Percentiles rank a stretch among this genome's conserved stretches.
Conservation (phyloP, 805 yeast genomes). For the Candida insectalens region DNA sequence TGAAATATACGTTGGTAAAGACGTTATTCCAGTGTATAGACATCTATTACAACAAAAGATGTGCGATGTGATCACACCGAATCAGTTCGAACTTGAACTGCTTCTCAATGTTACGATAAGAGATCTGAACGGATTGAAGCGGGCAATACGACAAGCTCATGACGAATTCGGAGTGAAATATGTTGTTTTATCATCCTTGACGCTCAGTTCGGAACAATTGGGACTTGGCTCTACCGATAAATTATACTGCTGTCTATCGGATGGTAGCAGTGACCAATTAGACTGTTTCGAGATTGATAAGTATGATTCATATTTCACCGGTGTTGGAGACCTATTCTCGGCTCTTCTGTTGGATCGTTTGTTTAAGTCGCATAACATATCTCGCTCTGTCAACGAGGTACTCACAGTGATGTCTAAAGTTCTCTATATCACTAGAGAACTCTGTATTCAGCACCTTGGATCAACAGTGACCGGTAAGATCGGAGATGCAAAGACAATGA, state of each 20-base stretch:
- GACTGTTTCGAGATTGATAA: conserved; percentile 42
- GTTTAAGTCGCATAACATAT: conserved; percentile 19
- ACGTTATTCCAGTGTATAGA: conserved; percentile 51
- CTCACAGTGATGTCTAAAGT: conserved; percentile 46
- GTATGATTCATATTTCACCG: conserved; percentile 79
- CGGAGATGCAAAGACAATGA: conserved; percentile 49
- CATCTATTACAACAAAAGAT: conserved; percentile 30
- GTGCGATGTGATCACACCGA: conserved; percentile 79
- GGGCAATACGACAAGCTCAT: conserved; percentile 44
- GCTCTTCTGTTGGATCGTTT: conserved; percentile 65
- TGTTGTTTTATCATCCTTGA: conserved; percentile 60
- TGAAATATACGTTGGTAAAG: conserved; percentile 48
- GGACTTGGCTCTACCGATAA: conserved; percentile 11
- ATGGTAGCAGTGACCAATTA: conserved; percentile 14
- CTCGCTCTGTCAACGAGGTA: conserved; percentile 40
- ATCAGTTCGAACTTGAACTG: conserved; percentile 80
- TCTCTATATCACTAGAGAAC: conserved; percentile 34
- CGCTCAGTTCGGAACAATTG: conserved; percentile 11
- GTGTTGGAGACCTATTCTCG: conserved; percentile 89
- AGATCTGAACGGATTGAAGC: conserved; percentile 26
- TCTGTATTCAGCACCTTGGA: conserved; percentile 28
- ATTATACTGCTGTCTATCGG: conserved; percentile 38
- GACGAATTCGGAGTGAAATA: conserved; percentile 36
- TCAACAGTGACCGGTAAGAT: conserved; percentile 36
- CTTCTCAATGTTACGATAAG: conserved; percentile 34